Base-by-base conservation (phyloP, 2,329 filamentous ascomycete genomes). In the Cryphonectria radicalis region DNA sequence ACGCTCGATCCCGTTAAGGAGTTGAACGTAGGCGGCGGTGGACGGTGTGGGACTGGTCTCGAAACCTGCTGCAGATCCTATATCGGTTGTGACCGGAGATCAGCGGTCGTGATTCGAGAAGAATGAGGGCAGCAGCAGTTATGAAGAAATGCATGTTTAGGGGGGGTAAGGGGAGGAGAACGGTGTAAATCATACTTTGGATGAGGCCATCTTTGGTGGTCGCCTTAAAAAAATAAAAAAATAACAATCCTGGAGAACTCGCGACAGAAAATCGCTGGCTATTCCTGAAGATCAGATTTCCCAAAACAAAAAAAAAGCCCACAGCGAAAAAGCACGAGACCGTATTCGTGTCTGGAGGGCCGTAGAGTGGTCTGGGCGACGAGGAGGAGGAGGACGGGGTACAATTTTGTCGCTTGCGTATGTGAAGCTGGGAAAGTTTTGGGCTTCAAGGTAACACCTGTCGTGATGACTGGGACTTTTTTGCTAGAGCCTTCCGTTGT, bases 61-160 rank as follows among this genome's bases (percentile, higher is more conserved):
- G 90, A 88, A 76, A 89, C 85, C 79, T 89, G 85, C 79, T 87
- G 87, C 80, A 89, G 89, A 84, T 91, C 89, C 89, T 91, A 81
- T 19, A 60, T 63, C 64, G 76, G 72, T 74, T 72, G 73, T 76
- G 76, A 72, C 75, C 70, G 73, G 75, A 79, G 78, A 80, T 84
- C 78, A 85, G 82, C 80, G 80, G 72, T 73, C 72, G 70, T 79
- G 76, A 75, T 73, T 77, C 74, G 63, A 75, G 71, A 63, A 74
- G 71, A 73, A 72, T 74, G 73, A 75, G 73, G 75, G 76, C 71
- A 75, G 76, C 76, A 75, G 73, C 74, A 74, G 74, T 69, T 72
- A 74, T 70, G 46, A 63, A 66, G 67, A 62, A 40, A 68, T 68
- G 72, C 72, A 69, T 74, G 72, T 7, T 50, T 17, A n/a, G 4